phyloP scores from a whole-genome alignment of 495 filamentous ascomycete genomes.

The Aspergillus kassunensis region DNA sequence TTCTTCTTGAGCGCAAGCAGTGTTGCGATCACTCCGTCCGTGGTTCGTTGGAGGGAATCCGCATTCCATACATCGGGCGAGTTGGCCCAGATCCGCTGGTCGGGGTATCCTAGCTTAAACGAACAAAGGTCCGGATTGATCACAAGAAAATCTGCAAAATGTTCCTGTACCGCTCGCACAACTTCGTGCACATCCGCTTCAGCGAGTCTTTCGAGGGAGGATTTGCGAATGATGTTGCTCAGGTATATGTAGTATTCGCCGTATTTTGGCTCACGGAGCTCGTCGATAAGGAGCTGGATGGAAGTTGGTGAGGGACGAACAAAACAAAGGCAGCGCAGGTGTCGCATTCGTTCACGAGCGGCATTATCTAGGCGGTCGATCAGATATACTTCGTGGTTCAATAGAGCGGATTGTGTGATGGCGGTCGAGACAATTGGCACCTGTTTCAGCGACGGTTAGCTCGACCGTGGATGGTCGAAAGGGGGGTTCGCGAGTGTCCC shows the following conservation, averaged over 20 bases:
- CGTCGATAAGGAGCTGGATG: conserved; percentile 89
- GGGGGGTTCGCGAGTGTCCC: conserved; percentile 32
- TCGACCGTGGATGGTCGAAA: too few relatives aligned
- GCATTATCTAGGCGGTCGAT: conserved; percentile 92
- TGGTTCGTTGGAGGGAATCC: conserved; percentile 76
- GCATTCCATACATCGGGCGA: conserved; percentile 86
- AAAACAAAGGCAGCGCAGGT: conserved; percentile 90
- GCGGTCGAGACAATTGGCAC: conserved; percentile 89
- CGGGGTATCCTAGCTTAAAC: conserved; percentile 68
- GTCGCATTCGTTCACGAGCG: conserved; percentile 94
- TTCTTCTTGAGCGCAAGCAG: conserved; percentile 91
- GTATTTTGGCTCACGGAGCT: conserved; percentile 93
- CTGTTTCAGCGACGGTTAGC: too few relatives aligned
- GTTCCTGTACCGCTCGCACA: conserved; percentile 85
- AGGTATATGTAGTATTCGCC: conserved; percentile 97
- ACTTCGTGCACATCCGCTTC: conserved; percentile 99
- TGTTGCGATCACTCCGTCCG: conserved; percentile 79
- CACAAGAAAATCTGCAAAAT: conserved; percentile 92
- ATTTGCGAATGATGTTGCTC: conserved; percentile 96
- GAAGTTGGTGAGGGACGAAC: conserved; percentile 86
- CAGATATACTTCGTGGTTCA: conserved; percentile 96
- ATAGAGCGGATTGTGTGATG: conserved; percentile 90
- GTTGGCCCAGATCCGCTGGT: conserved; percentile 68
- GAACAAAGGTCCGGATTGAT: conserved; percentile 93
- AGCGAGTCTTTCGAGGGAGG: conserved; percentile 86